Base-by-base conservation (phyloP, 208 protist genomes). In the Trypanosomatidae sp. region DNA sequence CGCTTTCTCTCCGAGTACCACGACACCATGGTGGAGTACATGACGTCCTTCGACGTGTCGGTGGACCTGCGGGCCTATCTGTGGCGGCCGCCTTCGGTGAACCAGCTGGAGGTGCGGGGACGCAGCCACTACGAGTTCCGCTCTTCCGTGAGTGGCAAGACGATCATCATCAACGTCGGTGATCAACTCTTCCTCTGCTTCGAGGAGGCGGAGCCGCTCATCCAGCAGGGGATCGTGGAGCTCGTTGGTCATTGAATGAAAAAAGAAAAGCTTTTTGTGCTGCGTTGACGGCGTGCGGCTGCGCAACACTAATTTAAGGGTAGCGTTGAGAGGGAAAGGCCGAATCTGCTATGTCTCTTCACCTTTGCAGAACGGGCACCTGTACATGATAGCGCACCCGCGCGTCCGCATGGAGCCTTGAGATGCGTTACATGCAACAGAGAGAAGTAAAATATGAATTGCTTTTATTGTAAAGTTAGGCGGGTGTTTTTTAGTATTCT, bases 1-100 rank as follows among this genome's bases (percentile, higher is more conserved):
- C 55, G 65, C 1, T 96, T 91, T 66, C 65, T 94, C 19, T 69
- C 83, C n/a, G 83, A 91, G 59, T 95, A 94, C 76, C 85, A 94
- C 73, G 62, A 81, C 49, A 76, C 81, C 44, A 94, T 96, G 90
- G 90, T 93, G 44, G 90, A 94, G 64, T 96, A 96, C 79, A 96
- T 95, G 88, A 95, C 86, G 19, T 88, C 87, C 41, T 96, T 96
- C 77, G 83, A 90, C n/a, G 67, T 93, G 28, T 85, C 88, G 17
- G 43, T 96, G 10, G 89, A 96, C 71, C 74, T 96, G 73, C 82
- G 92, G 19, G 84, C 87, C 39, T 94, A 90, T 64, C 80, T 79
- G 55, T 95, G 89, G 89, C 79, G 92, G 22, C 92, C 92, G 17
- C 92, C 92, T 0, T 89, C 82, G 10, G 73, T 78, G 46, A 85